phyloP scores from a whole-genome alignment of 345 rosid species.

The Gynandropsis gynandra region DNA sequence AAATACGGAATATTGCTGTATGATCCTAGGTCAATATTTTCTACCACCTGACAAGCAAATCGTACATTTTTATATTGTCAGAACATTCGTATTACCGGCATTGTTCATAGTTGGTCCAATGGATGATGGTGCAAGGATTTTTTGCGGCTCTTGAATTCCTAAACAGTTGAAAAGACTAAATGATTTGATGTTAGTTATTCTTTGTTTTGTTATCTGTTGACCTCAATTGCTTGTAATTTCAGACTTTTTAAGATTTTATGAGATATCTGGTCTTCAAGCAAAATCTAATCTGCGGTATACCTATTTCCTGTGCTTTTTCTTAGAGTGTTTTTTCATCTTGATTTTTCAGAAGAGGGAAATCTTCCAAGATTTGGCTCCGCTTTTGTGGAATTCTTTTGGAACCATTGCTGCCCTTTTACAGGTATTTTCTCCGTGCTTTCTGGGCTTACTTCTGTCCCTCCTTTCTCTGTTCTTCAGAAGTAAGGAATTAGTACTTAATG shows the following conservation, averaged over 20 bases:
- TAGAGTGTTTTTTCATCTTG: conserved; percentile 5
- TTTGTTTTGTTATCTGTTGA: too few relatives aligned
- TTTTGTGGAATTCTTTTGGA: conserved; percentile 49
- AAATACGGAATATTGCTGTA: too few relatives aligned
- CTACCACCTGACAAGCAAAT: too few relatives aligned
- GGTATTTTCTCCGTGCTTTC: conserved; percentile 27
- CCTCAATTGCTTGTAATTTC: too few relatives aligned
- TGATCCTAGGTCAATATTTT: too few relatives aligned
- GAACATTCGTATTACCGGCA: too few relatives aligned
- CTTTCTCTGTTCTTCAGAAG: background rate
- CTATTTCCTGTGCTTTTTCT: conserved; percentile 18
- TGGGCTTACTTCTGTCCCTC: background rate
- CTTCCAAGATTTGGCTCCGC: conserved; percentile 37
- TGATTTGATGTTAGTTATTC: too few relatives aligned
- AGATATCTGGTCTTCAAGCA: background rate
- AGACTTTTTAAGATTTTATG: background rate
- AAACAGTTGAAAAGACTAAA: too few relatives aligned
- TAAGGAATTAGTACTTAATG: background rate
- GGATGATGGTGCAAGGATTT: too few relatives aligned
- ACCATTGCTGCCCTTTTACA: conserved; percentile 31
- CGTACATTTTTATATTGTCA: too few relatives aligned
- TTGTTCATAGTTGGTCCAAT: too few relatives aligned
- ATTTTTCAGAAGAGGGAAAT: conserved; percentile 29
- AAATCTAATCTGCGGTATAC: background rate
- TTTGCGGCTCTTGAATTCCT: too few relatives aligned